These are phyloP conservation scores for Maudiozyma turicensis DNA, from an alignment of 805 yeast species.

Conservation along the genomic window DNA sequence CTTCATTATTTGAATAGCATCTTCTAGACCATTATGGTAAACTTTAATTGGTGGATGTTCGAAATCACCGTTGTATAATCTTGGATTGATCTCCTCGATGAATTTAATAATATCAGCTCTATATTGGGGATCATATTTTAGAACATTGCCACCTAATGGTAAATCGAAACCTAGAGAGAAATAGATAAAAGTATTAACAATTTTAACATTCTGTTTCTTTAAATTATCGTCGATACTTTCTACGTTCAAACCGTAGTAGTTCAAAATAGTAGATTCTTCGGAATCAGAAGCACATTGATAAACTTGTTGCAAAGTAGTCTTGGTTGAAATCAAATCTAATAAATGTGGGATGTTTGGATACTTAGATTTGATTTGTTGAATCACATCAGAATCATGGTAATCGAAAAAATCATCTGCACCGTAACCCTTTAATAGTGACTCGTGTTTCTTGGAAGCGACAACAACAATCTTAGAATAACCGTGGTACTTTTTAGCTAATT, in stretches of 20 bases:
- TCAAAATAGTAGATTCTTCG: conserved; percentile 29
- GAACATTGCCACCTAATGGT: conserved; percentile 19
- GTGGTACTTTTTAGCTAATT: conserved; percentile 27
- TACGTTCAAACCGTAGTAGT: conserved; percentile 22
- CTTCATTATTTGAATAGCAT: conserved; percentile 15
- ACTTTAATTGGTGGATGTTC: conserved; percentile 27
- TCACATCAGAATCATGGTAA: conserved; percentile 34
- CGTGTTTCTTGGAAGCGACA: conserved; percentile 42
- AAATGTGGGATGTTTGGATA: conserved; percentile 25
- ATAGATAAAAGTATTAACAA: conserved; percentile 32
- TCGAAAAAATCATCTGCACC: conserved; percentile 35
- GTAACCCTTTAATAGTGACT: conserved; percentile 30
- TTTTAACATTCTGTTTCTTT: conserved; percentile 29
- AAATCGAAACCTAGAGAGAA: conserved; percentile 30
- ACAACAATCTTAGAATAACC: conserved; percentile 39
- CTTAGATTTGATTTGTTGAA: conserved; percentile 33
- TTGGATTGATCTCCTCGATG: conserved; percentile 13
- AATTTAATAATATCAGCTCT: conserved; percentile 22
- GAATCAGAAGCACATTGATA: conserved; percentile 31
- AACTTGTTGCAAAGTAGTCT: conserved; percentile 24
- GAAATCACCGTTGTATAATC: conserved; percentile 16
- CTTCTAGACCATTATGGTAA: conserved; percentile 22
- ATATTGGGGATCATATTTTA: conserved; percentile 22
- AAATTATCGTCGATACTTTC: conserved; percentile 21
- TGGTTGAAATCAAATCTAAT: conserved; percentile 29